Percentiles rank a stretch among this genome's conserved stretches.
phyloP scores from a whole-genome alignment of 371 early-diverging fungal species.

The Sporodiniella umbellata region DNA sequence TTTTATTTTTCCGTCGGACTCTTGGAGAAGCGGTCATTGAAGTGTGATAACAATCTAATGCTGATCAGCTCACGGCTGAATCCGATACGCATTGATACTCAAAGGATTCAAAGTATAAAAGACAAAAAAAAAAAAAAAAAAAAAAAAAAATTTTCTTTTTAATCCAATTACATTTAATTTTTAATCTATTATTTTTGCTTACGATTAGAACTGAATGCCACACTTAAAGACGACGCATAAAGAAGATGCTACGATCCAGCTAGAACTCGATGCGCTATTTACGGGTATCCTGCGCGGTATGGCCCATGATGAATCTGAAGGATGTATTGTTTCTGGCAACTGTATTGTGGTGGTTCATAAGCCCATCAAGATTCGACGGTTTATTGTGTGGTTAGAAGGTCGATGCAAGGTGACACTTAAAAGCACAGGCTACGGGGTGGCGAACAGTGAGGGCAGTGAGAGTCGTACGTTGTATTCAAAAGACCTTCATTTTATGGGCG shows the following conservation, averaged over 20 bases:
- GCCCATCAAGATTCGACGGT: constrained; percentile 38
- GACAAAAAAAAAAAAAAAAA: neutral
- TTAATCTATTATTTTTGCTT: neutral
- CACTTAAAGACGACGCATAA: constrained; percentile 23
- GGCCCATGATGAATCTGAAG: constrained; percentile 46
- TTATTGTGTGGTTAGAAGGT: constrained; percentile 43
- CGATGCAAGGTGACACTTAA: constrained; percentile 38
- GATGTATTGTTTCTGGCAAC: constrained; percentile 38
- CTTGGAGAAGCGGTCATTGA: too few species aligned
- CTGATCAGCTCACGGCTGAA: too few species aligned
- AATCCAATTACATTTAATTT: neutral
- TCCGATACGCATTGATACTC: too few species aligned
- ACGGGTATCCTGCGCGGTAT: constrained; percentile 43
- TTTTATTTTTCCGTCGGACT: too few species aligned
- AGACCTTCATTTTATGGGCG: constrained; percentile 31
- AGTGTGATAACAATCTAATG: too few species aligned
- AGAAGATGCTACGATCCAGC: constrained; percentile 34
- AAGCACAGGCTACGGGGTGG: constrained; percentile 19
- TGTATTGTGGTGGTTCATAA: constrained; percentile 31
- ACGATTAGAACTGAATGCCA: constrained; percentile 5
- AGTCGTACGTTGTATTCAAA: constrained; percentile 31
- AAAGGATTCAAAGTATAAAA: neutral
- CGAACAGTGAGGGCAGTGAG: constrained; percentile 33
- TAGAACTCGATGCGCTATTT: constrained; percentile 38
- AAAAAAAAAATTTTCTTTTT: neutral